A percentile compares a stretch with the other conserved stretches of the same genome.
Conservation (phyloP, 345 rosid species). For the Angophora floribunda region DNA sequence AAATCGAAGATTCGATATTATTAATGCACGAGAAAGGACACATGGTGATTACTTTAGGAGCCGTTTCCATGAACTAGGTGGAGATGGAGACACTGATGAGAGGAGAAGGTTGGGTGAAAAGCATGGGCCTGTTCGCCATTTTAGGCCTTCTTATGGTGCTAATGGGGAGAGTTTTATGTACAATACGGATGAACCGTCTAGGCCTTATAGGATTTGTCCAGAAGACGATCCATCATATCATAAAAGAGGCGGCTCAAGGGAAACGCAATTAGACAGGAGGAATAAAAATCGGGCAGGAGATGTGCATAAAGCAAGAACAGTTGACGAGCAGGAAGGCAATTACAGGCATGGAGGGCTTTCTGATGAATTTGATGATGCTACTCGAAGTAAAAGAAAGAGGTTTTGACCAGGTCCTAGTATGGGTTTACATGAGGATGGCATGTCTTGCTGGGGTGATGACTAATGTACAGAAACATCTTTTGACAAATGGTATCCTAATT, state of each 20-base stretch:
- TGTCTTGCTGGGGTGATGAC: not conserved
- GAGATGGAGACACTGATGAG: conserved; percentile 45
- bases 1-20: conserved; percentile 44
- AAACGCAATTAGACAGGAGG: conserved; percentile 49
- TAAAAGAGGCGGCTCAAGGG: conserved; percentile 47
- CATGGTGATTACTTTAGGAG: conserved; percentile 50
- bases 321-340: conserved; percentile 58
- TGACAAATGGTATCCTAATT: not conserved
- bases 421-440: not conserved
- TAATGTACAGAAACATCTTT: not conserved
- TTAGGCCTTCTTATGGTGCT: conserved; percentile 48
- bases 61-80: conserved; percentile 49
- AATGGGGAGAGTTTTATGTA: conserved; percentile 32
- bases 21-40: conserved; percentile 55
- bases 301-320: conserved; percentile 37
- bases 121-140: conserved; percentile 47
- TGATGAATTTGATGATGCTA: conserved; percentile 40
- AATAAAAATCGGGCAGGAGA: conserved; percentile 42
- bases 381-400: conserved; percentile 50
- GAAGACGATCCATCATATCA: conserved; percentile 32
- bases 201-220: conserved; percentile 38
- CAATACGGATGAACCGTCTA: conserved; percentile 41
- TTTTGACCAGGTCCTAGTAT: conserved; percentile 19
- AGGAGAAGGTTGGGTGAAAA: conserved; percentile 66
- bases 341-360: conserved; percentile 37